These are phyloP conservation scores for Byssothecium circinans DNA, from an alignment of 2,329 filamentous ascomycete genomes.

Conservation along the genomic window DNA sequence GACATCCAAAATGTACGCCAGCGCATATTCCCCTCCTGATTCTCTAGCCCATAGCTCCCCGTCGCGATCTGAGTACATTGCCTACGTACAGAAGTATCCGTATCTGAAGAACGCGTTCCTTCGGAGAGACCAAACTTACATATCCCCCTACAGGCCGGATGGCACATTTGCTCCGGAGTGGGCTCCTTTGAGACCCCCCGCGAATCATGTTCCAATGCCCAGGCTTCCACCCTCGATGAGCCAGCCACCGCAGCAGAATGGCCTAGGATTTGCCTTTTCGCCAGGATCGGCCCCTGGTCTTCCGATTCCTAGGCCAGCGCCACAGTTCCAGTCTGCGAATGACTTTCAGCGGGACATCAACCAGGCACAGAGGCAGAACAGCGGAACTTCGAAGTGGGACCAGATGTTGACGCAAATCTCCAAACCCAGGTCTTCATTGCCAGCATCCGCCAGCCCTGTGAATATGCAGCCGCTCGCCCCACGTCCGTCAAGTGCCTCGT, in stretches of 20 bases:
- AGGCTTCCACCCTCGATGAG: constrained; percentile 1
- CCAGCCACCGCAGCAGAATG: constrained; percentile 10
- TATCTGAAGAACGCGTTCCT: constrained; percentile 51
- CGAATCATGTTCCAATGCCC: constrained; percentile 18
- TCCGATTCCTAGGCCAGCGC: constrained; percentile 30
- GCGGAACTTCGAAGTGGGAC: constrained; percentile 35
- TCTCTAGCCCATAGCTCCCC: constrained; percentile 38
- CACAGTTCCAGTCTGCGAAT: constrained; percentile 48
- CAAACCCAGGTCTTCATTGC: constrained; percentile 9
- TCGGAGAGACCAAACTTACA: constrained; percentile 49
- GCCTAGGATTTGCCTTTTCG: constrained; percentile 12
- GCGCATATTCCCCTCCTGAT: constrained; percentile 41
- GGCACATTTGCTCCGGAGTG: constrained; percentile 47
- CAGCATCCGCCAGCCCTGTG: constrained; percentile 5
- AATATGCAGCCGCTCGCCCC: constrained; percentile 14
- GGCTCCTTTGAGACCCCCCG: constrained; percentile 24
- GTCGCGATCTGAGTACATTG: constrained; percentile 42
- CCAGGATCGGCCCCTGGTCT: constrained; percentile 13
- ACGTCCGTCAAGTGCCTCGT: constrained; percentile 18
- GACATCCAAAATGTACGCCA: constrained; percentile 43
- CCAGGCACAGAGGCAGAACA: constrained; percentile 23
- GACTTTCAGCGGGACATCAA: constrained; percentile 49
- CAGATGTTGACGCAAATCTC: constrained; percentile 31
- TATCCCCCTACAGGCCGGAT: constrained; percentile 50
- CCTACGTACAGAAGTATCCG: constrained; percentile 49